Percentiles rank a stretch among this genome's conserved stretches.
phyloP scores from a whole-genome alignment of 345 rosid genomes.

The Laguncularia racemosa region DNA sequence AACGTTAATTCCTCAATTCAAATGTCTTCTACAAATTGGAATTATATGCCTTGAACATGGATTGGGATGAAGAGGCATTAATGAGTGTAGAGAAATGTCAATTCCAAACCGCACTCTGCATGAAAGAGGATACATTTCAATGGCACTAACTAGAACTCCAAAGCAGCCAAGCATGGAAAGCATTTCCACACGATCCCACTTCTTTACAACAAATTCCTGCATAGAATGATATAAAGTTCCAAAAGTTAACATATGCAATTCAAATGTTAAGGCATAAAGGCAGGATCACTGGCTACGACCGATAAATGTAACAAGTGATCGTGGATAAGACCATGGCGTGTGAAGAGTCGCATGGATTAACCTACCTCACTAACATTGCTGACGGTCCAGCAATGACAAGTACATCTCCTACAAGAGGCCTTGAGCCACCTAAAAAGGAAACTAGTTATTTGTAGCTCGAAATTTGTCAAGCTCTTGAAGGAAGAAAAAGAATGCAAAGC shows the following conservation, averaged over 20 bases:
- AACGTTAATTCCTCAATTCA: background rate
- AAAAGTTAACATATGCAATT: background rate
- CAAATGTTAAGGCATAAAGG: background rate
- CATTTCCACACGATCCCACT: conserved; percentile 42
- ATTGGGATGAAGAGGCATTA: too few relatives aligned
- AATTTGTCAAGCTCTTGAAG: background rate
- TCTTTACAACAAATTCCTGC: conserved; percentile 60
- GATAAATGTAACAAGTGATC: background rate
- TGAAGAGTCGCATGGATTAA: too few relatives aligned
- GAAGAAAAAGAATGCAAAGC: background rate
- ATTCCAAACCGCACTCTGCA: background rate
- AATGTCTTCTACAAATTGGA: too few relatives aligned
- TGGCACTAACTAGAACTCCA: conserved; percentile 35
- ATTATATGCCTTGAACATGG: too few relatives aligned
- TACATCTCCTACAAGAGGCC: conserved; percentile 34
- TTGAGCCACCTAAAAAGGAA: conserved; percentile 32
- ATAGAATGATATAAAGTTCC: background rate
- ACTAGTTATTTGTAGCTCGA: background rate
- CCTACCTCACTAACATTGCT: conserved; percentile 58
- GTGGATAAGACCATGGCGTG: too few relatives aligned
- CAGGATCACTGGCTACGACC: too few relatives aligned
- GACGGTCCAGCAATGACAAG: conserved; percentile 36
- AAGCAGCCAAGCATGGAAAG: conserved; percentile 41
- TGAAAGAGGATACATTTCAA: conserved; percentile 29
- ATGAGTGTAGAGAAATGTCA: background rate